phyloP scores from a whole-genome alignment of 805 yeast species.

The Candida parachauliodes region DNA sequence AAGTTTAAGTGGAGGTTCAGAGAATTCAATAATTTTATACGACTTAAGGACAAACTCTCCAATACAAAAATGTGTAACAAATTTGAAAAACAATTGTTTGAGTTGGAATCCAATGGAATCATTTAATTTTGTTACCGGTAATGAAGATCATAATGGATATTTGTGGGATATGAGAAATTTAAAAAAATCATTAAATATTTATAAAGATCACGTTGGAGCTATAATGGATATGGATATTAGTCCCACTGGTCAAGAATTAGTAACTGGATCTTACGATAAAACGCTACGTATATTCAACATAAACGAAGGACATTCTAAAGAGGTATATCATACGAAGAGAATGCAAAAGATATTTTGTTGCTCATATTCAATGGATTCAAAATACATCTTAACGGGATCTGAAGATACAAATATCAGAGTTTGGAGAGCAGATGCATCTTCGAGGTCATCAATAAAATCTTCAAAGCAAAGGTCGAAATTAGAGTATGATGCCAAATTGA shows the following conservation, averaged over 20 bases:
- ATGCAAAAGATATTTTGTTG: constrained; percentile 93
- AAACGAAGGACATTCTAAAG: constrained; percentile 87
- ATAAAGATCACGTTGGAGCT: constrained; percentile 93
- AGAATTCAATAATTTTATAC: constrained; percentile 84
- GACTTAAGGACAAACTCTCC: constrained; percentile 91
- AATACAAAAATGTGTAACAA: constrained; percentile 81
- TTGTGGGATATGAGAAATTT: constrained; percentile 96
- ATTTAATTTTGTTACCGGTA: constrained; percentile 83
- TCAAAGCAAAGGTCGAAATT: constrained; percentile 75
- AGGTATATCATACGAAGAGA: constrained; percentile 92
- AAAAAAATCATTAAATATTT: constrained; percentile 75
- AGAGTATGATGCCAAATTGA: constrained; percentile 88
- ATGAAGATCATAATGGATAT: constrained; percentile 93
- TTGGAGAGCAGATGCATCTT: constrained; percentile 89
- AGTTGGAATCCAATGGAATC: constrained; percentile 99
- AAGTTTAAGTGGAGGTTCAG: constrained; percentile 68
- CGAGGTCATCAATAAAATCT: constrained; percentile 76
- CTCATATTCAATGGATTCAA: constrained; percentile 82
- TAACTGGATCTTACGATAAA: constrained; percentile 92
- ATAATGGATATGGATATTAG: constrained; percentile 92
- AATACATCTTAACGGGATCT: constrained; percentile 83
- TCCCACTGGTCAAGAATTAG: constrained; percentile 96
- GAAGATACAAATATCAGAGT: constrained; percentile 94
- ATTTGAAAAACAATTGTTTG: constrained; percentile 78
- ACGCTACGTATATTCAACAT: constrained; percentile 78